Percentiles rank a stretch among this genome's conserved stretches.
Conservation (phyloP, 1,284 basidiomycete genomes). For the Puccinia novopanici region DNA sequence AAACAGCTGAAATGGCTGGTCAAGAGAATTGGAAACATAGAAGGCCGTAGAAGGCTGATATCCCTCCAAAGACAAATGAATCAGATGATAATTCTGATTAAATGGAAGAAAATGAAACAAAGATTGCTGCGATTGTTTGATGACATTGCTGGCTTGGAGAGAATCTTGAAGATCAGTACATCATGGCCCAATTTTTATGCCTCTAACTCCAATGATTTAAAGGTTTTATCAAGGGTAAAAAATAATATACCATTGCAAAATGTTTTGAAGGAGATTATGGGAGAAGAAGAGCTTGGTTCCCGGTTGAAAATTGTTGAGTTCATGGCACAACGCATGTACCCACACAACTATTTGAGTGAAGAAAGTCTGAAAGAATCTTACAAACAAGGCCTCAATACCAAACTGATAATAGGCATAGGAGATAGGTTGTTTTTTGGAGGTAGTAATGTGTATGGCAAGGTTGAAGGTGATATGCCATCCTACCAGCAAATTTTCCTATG, state of each 20-base stretch:
- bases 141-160: background rate
- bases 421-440: no score
- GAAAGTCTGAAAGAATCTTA: no score
- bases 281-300: background rate
- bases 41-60: background rate
- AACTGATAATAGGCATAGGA: no score
- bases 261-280: background rate
- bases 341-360: no score
- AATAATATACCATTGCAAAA: background rate
- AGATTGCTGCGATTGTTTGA: background rate
- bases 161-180: background rate
- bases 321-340: no score
- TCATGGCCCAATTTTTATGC: conserved; percentile 2
- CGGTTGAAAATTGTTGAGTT: background rate
- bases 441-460: no score
- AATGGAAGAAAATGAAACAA: background rate
- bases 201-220: background rate
- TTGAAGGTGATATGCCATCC: no score
- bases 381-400: background rate
- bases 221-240: background rate
- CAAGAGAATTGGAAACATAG: background rate
- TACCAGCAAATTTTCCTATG: background rate
- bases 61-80: background rate
- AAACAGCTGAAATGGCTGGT: no score
- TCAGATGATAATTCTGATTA: background rate